Evolutionary conservation across 768 basidiomycete species (phyloP).

Genomic region (Cyathus striatus): DNA sequence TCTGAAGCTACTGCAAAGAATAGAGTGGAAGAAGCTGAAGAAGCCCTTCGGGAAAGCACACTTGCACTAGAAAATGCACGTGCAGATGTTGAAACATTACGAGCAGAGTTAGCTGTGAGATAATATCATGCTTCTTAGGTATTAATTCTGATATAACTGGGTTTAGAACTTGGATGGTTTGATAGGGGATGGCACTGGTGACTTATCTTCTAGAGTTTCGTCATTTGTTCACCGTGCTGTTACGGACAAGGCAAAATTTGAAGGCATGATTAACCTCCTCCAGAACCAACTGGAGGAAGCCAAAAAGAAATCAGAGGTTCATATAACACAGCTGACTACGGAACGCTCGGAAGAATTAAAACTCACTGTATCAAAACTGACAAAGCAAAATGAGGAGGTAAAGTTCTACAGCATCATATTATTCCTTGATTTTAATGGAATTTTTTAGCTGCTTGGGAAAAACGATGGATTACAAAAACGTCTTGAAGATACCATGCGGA

Average conservation of each 20-base stretch:
- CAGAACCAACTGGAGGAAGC: slow-evolving; percentile 32
- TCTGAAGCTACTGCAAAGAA: slow-evolving; percentile 57
- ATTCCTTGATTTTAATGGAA: not conserved
- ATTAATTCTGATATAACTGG: slow-evolving; percentile 3
- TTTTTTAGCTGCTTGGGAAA: slow-evolving; percentile 19
- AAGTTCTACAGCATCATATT: not conserved
- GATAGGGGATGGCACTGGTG: slow-evolving; percentile 35
- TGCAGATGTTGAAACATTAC: slow-evolving; percentile 79
- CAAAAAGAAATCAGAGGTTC: too few relatives aligned
- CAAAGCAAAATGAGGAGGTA: slow-evolving; percentile 15
- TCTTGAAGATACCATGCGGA: slow-evolving; percentile 20
- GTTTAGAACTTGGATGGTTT: slow-evolving; percentile 63
- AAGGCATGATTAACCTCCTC: slow-evolving; percentile 42
- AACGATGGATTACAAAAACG: slow-evolving; percentile 20
- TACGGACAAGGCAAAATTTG: slow-evolving; percentile 44
- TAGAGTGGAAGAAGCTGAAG: slow-evolving; percentile 82
- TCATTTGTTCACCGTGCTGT: slow-evolving; percentile 44
- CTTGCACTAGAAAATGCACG: slow-evolving; percentile 84
- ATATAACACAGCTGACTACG: too few relatives aligned
- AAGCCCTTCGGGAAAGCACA: slow-evolving; percentile 83
- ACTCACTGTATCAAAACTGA: slow-evolving; percentile 5
- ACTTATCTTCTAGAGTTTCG: slow-evolving; percentile 39
- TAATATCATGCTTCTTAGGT: not conserved
- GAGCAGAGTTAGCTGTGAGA: slow-evolving; percentile 73
- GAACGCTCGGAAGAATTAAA: not conserved